Percentiles rank a stretch among this genome's conserved stretches.
Evolutionary conservation across 768 basidiomycete species (phyloP).

Genomic region (Termitomyces titanicus): DNA sequence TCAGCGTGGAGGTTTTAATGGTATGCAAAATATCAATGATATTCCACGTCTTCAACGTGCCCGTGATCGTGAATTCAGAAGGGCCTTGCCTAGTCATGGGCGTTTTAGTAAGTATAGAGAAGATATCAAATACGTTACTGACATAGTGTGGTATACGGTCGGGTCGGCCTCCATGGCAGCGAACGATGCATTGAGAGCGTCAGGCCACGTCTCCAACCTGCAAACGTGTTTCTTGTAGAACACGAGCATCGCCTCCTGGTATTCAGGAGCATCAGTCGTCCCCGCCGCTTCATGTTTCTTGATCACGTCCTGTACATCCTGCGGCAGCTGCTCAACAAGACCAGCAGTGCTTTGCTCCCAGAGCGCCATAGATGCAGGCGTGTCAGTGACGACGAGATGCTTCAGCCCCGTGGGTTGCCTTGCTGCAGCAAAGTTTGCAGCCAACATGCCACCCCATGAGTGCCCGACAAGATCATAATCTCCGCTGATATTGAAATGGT

Average conservation of each 20-base stretch:
- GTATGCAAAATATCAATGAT: slow-evolving; percentile 39
- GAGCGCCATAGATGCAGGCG: slow-evolving; percentile 26
- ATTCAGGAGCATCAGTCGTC: slow-evolving; percentile 13
- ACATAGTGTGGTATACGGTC: slow-evolving; percentile 27
- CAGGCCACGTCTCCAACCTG: slow-evolving; percentile 21
- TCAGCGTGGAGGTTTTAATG: slow-evolving; percentile 34
- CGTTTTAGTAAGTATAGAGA: background rate
- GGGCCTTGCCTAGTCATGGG: slow-evolving; percentile 9
- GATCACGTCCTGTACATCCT: slow-evolving; percentile 17
- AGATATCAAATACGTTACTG: slow-evolving; percentile 13
- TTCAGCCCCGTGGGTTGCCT: slow-evolving; percentile 36
- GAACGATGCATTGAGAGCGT: slow-evolving; percentile 17
- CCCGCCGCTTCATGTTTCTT: slow-evolving; percentile 17
- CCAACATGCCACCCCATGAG: slow-evolving; percentile 58
- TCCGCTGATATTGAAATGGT: slow-evolving; percentile 34
- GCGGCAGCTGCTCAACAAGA: slow-evolving; percentile 13
- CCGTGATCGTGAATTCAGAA: slow-evolving; percentile 14
- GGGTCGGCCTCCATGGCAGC: slow-evolving; percentile 20
- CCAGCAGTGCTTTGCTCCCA: slow-evolving; percentile 19
- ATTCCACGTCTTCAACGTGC: slow-evolving; percentile 37
- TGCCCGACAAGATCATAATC: slow-evolving; percentile 48
- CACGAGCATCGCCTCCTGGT: slow-evolving; percentile 15
- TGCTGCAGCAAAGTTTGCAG: slow-evolving; percentile 31
- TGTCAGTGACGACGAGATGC: slow-evolving; percentile 28
- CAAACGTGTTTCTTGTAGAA: slow-evolving; percentile 25